Conservation (phyloP, 768 basidiomycete species). For the Phanerochaete sordida region DNA sequence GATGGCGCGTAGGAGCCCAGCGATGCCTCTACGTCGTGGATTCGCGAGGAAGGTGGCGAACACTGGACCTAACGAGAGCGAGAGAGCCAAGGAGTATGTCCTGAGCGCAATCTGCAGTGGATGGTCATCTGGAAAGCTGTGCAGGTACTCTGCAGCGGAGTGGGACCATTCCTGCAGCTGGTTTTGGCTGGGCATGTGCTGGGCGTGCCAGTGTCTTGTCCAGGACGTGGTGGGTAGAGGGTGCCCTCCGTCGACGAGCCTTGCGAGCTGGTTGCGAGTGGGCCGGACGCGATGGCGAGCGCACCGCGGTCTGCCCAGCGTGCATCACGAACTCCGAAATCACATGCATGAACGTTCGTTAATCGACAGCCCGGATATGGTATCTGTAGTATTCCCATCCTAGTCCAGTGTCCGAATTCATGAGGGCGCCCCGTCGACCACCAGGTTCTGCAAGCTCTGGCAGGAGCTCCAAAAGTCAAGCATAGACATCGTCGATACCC, state of each 20-base stretch:
- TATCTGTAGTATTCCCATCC: not conserved
- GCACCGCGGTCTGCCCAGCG: not conserved
- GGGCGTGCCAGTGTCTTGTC: not conserved
- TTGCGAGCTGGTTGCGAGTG: too few relatives aligned
- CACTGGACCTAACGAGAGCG: conserved; percentile 64
- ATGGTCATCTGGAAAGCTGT: conserved; percentile 32
- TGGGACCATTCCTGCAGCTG: conserved; percentile 8
- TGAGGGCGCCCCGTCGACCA: not conserved
- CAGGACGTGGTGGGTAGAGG: not conserved
- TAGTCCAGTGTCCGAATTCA: not conserved
- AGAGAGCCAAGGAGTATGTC: conserved; percentile 64
- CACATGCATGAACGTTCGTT: not conserved
- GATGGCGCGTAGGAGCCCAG: conserved; percentile 36
- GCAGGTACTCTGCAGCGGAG: conserved; percentile 17
- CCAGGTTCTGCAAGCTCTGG: conserved; percentile 8
- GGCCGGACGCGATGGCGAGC: not conserved
- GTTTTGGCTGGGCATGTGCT: not conserved
- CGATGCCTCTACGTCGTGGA: conserved; percentile 19
- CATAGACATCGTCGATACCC: conserved; percentile 18
- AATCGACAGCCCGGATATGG: not conserved
- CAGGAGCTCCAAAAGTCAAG: conserved; percentile 73
- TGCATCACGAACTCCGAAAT: not conserved
- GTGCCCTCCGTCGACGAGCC: not conserved
- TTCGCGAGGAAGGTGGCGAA: conserved; percentile 48
- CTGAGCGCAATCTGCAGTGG: conserved; percentile 58